Conservation (phyloP, 2,329 filamentous ascomycete genomes). For the Zymoseptoria ardabiliae region DNA sequence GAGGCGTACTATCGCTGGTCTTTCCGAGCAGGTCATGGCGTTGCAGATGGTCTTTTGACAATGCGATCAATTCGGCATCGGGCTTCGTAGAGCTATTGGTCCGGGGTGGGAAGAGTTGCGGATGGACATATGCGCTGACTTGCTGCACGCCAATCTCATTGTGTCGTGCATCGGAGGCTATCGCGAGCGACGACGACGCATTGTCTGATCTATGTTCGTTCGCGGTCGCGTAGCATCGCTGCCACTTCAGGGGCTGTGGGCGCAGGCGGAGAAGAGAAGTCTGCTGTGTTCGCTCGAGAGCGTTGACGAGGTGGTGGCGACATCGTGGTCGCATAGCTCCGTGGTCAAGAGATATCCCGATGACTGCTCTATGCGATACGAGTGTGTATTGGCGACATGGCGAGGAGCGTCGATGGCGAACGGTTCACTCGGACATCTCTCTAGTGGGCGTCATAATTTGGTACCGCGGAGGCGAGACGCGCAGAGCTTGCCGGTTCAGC, state of each 20-base stretch:
- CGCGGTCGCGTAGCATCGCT: conserved; percentile 20
- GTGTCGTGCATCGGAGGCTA: conserved; percentile 56
- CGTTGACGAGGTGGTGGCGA: conserved; percentile 23
- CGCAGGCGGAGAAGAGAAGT: conserved; percentile 29
- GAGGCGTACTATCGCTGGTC: conserved; percentile 65
- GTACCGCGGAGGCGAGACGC: background rate
- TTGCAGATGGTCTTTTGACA: conserved; percentile 73
- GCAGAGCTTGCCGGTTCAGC: background rate
- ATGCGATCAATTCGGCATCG: conserved; percentile 66
- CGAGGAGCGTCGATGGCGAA: background rate
- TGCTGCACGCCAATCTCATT: conserved; percentile 96
- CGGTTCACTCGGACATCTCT: background rate
- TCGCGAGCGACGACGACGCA: conserved; percentile 16
- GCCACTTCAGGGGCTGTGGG: conserved; percentile 22
- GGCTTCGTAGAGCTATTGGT: conserved; percentile 53
- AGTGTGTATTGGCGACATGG: background rate
- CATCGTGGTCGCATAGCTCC: conserved; percentile 29
- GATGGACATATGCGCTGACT: conserved; percentile 72
- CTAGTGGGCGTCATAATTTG: background rate
- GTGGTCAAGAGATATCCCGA: background rate
- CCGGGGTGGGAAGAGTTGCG: conserved; percentile 65
- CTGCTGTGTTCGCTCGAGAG: conserved; percentile 30
- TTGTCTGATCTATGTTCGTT: conserved; percentile 2
- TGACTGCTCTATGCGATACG: background rate
- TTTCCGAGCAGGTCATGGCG: conserved; percentile 86